These are phyloP conservation scores for Alternaria conjuncta DNA, from an alignment of 2,329 filamentous ascomycete genomes.

Conservation along the genomic window DNA sequence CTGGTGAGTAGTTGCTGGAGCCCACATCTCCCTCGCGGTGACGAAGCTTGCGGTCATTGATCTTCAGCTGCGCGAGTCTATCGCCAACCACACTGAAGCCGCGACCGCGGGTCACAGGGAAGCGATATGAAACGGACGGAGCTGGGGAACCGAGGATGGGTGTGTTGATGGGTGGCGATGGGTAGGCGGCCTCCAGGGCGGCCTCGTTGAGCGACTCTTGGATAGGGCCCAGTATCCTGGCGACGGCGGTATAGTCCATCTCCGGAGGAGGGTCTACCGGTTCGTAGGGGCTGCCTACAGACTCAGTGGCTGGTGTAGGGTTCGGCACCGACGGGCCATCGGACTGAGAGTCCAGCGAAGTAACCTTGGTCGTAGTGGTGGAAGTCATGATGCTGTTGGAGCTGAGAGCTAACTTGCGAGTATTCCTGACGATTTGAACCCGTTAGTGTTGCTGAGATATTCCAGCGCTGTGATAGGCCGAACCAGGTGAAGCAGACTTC, in stretches of 20 bases:
- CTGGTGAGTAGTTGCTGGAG: slow-evolving; percentile 28
- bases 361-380: slow-evolving; percentile 20
- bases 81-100: slow-evolving; percentile 85
- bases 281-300: slow-evolving; percentile 14
- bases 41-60: slow-evolving; percentile 23
- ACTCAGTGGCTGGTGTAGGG: slow-evolving; percentile 35
- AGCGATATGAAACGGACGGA: slow-evolving; percentile 27
- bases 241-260: slow-evolving; percentile 36
- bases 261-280: slow-evolving; percentile 20
- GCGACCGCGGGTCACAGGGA: slow-evolving; percentile 24
- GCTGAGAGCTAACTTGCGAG: not conserved
- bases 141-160: slow-evolving; percentile 35
- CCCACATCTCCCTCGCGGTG: slow-evolving; percentile 20
- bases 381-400: slow-evolving; percentile 4
- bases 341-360: slow-evolving; percentile 29
- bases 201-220: slow-evolving; percentile 40
- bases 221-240: slow-evolving; percentile 35
- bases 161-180: slow-evolving; percentile 41
- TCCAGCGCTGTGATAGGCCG: not conserved
- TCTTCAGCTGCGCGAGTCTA: slow-evolving; percentile 74
- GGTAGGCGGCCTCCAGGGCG: slow-evolving; percentile 37
- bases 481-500: not conserved
- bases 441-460: not conserved
- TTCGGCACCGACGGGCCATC: slow-evolving; percentile 30
- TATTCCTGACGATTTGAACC: not conserved